A percentile compares a stretch with the other conserved stretches of the same genome.
phyloP scores from a whole-genome alignment of 176 grass and related monocot genomes.

The Triticum urartu region DNA sequence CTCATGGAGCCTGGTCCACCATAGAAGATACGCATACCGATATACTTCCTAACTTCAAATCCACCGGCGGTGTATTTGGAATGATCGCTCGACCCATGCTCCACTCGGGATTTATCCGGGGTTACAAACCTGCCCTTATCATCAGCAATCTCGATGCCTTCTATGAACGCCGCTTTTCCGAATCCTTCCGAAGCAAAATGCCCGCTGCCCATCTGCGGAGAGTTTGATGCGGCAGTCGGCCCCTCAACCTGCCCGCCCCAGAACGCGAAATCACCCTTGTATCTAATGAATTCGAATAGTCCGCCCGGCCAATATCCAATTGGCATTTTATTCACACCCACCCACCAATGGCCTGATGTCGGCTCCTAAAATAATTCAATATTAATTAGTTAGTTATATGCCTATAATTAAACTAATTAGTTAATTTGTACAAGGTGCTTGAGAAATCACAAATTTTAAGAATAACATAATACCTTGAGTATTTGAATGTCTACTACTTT shows the following conservation, averaged over 20 bases:
- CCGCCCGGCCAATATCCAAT: constrained; percentile 32
- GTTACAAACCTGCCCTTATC: not conserved
- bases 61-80: not conserved
- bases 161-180: constrained; percentile 5
- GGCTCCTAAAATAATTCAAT: constrained; percentile 4
- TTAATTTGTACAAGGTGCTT: not conserved
- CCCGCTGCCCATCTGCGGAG: constrained; percentile 28
- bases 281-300: not conserved
- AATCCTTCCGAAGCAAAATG: constrained; percentile 34
- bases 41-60: accelerated
- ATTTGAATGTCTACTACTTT: not conserved
- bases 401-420: too few relatives aligned
- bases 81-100: not conserved
- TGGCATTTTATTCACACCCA: not conserved
- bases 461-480: constrained; percentile 16
- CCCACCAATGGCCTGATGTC: constrained; percentile 24
- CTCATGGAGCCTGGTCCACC: constrained; percentile 14
- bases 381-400: not conserved
- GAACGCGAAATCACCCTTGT: not conserved
- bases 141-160: not conserved
- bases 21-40: not conserved
- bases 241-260: constrained; percentile 7
- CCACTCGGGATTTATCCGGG: not conserved
- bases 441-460: not conserved
- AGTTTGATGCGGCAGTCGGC: not conserved